Evolutionary conservation across 2,329 filamentous ascomycete species (phyloP), one percentile per base, ranked within the genome.

Genomic region (Furcasterigmium sp.): DNA sequence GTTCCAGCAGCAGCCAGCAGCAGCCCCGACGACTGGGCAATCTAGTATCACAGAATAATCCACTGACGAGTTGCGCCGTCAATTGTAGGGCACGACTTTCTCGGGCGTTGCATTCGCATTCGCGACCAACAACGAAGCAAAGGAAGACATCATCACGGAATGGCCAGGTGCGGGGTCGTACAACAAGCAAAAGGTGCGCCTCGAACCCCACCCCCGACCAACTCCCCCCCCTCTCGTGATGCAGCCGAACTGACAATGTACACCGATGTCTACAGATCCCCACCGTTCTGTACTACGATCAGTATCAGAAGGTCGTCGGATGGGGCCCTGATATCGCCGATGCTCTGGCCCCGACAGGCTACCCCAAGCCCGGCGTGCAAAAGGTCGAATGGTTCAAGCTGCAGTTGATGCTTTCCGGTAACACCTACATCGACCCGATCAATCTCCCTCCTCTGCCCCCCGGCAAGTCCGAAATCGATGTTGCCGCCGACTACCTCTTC

Each of bases 311-410:
- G 67, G 93, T 98, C 39, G 93, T 97, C n/a, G 93, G 93, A 56
- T 98, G 93, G 93, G 93, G 93, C 49, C 91, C 91, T 45, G 93
- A 98, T 73, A 97, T 97, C 57, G 89, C 93, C 48, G 91, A 97
- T 68, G 93, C 93, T 51, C 79, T 97, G 52, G 91, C 93, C 42
- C 93, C 93, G 23, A 97, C 93, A 32, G 93, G 93, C 50, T 97
- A 97, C 65, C 93, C 93, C 54, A 97, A 97, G 73, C 88, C 88
- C 26, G 91, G 91, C 51, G 91, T 98, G 54, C 93, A 97, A 68
- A 97, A 97, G 72, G 91, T 97, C 19, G 93, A 97, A 71, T 98
- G 93, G 93, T 97, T 98, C 79, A 97, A 97, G 75, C 79, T 98
- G 54, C 93, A 98, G 71, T 82, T 98, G 45, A 97, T 97, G 93